Evolutionary conservation across 2,329 filamentous ascomycete species (phyloP).

Genomic region (Simplicillium sp.): DNA sequence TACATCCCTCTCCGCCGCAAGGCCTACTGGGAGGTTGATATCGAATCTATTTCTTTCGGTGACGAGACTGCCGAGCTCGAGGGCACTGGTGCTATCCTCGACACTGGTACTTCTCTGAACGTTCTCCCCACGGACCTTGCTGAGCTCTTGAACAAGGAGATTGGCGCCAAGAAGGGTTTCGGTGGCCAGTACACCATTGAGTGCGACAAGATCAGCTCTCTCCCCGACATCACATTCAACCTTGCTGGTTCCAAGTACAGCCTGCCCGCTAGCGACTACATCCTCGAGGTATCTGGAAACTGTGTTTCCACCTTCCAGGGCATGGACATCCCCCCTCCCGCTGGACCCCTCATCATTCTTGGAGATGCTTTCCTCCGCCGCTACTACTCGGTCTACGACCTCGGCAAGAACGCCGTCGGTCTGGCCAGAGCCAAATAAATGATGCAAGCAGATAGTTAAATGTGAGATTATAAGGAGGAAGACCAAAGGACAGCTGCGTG

Average conservation of each 20-base stretch:
- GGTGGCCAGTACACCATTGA: slow-evolving; percentile 96
- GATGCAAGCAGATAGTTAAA: background rate
- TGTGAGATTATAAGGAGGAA: too few species aligned
- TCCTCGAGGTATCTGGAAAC: slow-evolving; percentile 86
- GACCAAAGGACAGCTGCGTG: background rate
- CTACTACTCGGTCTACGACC: slow-evolving; percentile 95
- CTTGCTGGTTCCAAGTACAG: slow-evolving; percentile 89
- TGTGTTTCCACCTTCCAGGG: slow-evolving; percentile 98
- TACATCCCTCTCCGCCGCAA: slow-evolving; percentile 94
- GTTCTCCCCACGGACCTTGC: slow-evolving; percentile 85
- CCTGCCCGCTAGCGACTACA: slow-evolving; percentile 84
- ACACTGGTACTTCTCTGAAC: slow-evolving; percentile 97
- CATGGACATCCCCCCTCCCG: slow-evolving; percentile 83
- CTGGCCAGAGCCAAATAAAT: slow-evolving; percentile 70
- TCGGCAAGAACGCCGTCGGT: slow-evolving; percentile 80
- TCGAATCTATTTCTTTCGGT: slow-evolving; percentile 85
- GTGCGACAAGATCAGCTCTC: slow-evolving; percentile 69
- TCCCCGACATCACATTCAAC: slow-evolving; percentile 88
- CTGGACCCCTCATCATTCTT: slow-evolving; percentile 87
- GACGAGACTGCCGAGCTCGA: slow-evolving; percentile 81
- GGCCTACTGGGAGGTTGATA: slow-evolving; percentile 99
- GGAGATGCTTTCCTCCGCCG: slow-evolving; percentile 78
- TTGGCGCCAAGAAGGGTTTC: slow-evolving; percentile 95
- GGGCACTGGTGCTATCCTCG: slow-evolving; percentile 90
- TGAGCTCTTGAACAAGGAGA: slow-evolving; percentile 94